A percentile compares a stretch with the other conserved stretches of the same genome.
Conservation (phyloP, 306 rosid genomes). For the Cucumis sativus region DNA sequence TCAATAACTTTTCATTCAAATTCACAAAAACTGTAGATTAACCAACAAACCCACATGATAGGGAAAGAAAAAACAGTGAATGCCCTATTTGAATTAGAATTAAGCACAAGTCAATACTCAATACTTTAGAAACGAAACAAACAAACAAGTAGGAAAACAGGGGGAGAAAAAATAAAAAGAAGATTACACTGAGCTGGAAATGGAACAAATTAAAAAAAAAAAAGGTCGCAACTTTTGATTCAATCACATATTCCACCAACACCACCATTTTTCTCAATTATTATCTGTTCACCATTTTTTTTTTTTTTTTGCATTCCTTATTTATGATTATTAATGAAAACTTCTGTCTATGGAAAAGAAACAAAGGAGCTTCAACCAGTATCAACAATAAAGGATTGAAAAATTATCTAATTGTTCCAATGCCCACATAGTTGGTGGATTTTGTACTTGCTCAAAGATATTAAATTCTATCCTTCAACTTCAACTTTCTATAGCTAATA, state of each 20-base stretch:
- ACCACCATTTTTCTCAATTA: not conserved
- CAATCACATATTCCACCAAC: not conserved
- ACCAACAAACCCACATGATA: not conserved
- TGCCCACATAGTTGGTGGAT: too few relatives aligned
- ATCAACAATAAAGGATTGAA: too few relatives aligned
- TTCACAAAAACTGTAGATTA: constrained; percentile 2
- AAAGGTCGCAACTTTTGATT: not conserved
- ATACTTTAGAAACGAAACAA: not conserved
- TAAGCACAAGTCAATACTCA: not conserved
- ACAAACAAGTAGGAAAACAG: not conserved
- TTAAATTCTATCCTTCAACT: too few relatives aligned
- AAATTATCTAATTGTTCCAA: too few relatives aligned
- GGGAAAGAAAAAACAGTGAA: not conserved
- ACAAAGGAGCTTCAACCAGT: too few relatives aligned
- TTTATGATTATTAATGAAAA: not conserved
- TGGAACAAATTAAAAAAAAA: not conserved
- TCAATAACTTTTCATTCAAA: not conserved
- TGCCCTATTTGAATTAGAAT: not conserved
- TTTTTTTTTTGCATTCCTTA: not conserved
- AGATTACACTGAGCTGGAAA: not conserved
- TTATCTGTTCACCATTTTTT: not conserved
- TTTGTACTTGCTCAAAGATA: too few relatives aligned
- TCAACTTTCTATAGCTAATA: too few relatives aligned
- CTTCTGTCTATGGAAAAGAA: too few relatives aligned
- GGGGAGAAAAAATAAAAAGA: not conserved